Percentiles rank a stretch among this genome's conserved stretches.
These are phyloP conservation scores for Funneliformis geosporum DNA, from an alignment of 192 early-diverging fungal genomes.

Conservation along the genomic window DNA sequence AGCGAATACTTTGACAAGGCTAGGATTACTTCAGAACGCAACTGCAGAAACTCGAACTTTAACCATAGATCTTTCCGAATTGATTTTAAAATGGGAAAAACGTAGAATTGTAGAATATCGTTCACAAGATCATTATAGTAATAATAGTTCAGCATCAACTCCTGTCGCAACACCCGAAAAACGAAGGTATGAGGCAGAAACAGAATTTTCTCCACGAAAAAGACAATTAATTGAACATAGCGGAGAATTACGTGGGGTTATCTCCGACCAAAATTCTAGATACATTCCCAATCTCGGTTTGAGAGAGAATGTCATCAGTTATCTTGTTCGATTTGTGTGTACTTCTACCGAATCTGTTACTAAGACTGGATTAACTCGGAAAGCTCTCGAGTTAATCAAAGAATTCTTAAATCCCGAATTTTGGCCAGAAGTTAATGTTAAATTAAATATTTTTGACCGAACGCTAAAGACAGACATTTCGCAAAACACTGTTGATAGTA, in stretches of 20 bases:
- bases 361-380: conserved; percentile 50
- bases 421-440: conserved; percentile 75
- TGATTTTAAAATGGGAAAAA: conserved; percentile 90
- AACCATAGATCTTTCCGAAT: conserved; percentile 86
- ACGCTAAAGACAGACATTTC: conserved; percentile 59
- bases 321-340: conserved; percentile 67
- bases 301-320: conserved; percentile 61
- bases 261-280: conserved; percentile 27
- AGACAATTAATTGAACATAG: conserved; percentile 23
- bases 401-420: conserved; percentile 59
- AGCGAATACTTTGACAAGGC: conserved; percentile 78
- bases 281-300: conserved; percentile 53
- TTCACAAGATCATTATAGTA: conserved; percentile 27
- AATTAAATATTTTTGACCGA: conserved; percentile 68
- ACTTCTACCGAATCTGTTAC: conserved; percentile 53
- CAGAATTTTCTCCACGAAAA: conserved; percentile 24
- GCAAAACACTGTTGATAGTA: conserved; percentile 52
- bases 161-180: conserved; percentile 26
- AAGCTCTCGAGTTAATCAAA: conserved; percentile 67
- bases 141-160: conserved; percentile 31
- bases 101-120: conserved; percentile 54
- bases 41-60: conserved; percentile 83
- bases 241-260: neutral
- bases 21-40: conserved; percentile 83
- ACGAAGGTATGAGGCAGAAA: conserved; percentile 14